Evolutionary conservation across 495 filamentous ascomycete genomes (phyloP).

Genomic region (Penicillium cosmopolitanum): DNA sequence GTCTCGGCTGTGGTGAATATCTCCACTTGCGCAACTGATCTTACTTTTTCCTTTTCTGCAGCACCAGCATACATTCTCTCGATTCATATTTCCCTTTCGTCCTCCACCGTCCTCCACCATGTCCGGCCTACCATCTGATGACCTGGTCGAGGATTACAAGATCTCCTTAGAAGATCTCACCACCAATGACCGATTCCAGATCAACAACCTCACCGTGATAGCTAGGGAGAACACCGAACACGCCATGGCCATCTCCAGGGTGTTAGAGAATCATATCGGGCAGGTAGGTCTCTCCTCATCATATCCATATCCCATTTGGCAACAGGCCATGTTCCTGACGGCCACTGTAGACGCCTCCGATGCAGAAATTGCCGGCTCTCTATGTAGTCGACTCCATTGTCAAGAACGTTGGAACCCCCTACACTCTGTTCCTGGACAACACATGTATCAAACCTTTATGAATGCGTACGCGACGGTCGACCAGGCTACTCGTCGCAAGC

Average conservation of each 20-base stretch:
- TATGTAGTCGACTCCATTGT: conserved; percentile 98
- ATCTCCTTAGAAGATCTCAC: conserved; percentile 89
- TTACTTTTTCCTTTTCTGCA: conserved; percentile 10
- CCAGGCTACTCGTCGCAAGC: conserved; percentile 73
- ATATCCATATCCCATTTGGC: neutral
- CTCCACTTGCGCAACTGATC: conserved; percentile 10
- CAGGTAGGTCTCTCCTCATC: conserved; percentile 66
- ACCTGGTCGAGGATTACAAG: conserved; percentile 93
- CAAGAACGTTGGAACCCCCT: conserved; percentile 98
- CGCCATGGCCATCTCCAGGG: conserved; percentile 86
- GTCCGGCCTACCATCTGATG: conserved; percentile 75
- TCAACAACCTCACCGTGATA: conserved; percentile 93
- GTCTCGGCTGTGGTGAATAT: neutral
- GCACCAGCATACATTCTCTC: neutral
- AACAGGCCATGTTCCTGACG: conserved; percentile 36
- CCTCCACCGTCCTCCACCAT: conserved; percentile 54
- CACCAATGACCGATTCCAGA: conserved; percentile 87
- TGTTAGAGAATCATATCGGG: conserved; percentile 88
- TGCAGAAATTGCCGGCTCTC: conserved; percentile 87
- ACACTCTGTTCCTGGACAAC: conserved; percentile 89
- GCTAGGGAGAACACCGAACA: conserved; percentile 95
- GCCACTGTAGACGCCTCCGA: conserved; percentile 71
- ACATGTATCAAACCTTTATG: conserved; percentile 94
- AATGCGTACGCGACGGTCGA: conserved; percentile 90
- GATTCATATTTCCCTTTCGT: conserved; percentile 6